These are phyloP conservation scores for Cladosporium sp. DNA, from an alignment of 2,329 filamentous ascomycete species.

Conservation along the genomic window DNA sequence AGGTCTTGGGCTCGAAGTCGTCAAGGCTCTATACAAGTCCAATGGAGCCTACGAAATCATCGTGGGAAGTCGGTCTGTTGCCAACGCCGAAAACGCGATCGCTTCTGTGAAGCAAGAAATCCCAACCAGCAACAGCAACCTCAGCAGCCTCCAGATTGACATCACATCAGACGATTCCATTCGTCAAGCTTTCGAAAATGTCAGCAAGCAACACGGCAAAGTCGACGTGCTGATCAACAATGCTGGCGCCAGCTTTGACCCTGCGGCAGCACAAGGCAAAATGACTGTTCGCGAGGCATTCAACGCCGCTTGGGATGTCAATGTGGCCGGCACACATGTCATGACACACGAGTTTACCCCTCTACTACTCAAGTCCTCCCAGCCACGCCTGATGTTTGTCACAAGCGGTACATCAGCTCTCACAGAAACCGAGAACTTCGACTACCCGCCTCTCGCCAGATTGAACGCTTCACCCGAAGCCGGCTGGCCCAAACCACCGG, in stretches of 20 bases:
- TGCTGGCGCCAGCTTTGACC: conserved; percentile 47
- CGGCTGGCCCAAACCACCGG: conserved; percentile 45
- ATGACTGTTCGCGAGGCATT: conserved; percentile 34
- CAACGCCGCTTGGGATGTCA: conserved; percentile 34
- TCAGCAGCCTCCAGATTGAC: conserved; percentile 50
- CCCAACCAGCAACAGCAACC: conserved; percentile 36
- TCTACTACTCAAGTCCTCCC: conserved; percentile 33
- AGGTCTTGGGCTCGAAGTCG: conserved; percentile 55
- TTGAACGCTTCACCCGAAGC: conserved; percentile 26
- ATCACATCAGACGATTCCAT: conserved; percentile 52
- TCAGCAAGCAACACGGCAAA: conserved; percentile 40
- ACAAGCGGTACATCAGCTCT: conserved; percentile 41
- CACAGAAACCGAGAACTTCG: conserved; percentile 28
- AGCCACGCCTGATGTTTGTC: conserved; percentile 36
- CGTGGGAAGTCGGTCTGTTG: conserved; percentile 49
- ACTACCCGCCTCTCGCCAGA: conserved; percentile 22
- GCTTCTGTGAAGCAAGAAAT: conserved; percentile 38
- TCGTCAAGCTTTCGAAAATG: conserved; percentile 38
- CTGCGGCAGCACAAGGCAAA: conserved; percentile 24
- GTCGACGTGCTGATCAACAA: conserved; percentile 56
- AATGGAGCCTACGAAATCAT: conserved; percentile 48
- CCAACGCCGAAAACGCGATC: conserved; percentile 49
- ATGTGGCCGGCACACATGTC: conserved; percentile 37
- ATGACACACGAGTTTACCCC: conserved; percentile 34
- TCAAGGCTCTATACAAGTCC: conserved; percentile 51